Conservation (phyloP, 306 rosid genomes). For the Pyrus bretschneideri region DNA sequence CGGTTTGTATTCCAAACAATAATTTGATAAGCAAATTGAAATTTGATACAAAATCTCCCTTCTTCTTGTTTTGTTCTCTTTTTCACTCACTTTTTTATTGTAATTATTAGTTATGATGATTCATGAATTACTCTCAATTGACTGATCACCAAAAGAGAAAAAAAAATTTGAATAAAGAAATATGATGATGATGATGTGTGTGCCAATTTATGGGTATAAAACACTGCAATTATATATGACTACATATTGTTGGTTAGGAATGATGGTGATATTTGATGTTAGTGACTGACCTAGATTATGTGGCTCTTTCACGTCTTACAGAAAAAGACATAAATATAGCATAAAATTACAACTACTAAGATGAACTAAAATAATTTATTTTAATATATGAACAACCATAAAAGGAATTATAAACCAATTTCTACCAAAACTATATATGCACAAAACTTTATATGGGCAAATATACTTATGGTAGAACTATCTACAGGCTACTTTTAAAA, state of each 20-base stretch:
- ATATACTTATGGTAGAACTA: too few species aligned
- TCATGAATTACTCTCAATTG: background rate
- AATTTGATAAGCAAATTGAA: too few species aligned
- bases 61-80: background rate
- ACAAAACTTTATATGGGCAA: background rate
- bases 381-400: background rate
- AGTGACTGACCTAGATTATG: background rate
- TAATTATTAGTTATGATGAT: background rate
- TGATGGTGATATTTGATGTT: background rate
- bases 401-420: background rate
- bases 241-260: background rate
- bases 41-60: background rate
- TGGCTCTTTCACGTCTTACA: background rate
- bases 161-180: background rate
- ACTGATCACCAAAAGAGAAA: background rate
- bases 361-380: background rate
- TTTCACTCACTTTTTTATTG: background rate
- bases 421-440: background rate
- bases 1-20: too few species aligned
- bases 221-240: background rate
- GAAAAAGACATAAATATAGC: background rate
- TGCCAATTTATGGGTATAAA: background rate
- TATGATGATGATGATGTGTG: background rate
- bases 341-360: background rate
- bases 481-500: too few species aligned